Base-by-base conservation (phyloP, 306 rosid species). In the Castanea sativa region DNA sequence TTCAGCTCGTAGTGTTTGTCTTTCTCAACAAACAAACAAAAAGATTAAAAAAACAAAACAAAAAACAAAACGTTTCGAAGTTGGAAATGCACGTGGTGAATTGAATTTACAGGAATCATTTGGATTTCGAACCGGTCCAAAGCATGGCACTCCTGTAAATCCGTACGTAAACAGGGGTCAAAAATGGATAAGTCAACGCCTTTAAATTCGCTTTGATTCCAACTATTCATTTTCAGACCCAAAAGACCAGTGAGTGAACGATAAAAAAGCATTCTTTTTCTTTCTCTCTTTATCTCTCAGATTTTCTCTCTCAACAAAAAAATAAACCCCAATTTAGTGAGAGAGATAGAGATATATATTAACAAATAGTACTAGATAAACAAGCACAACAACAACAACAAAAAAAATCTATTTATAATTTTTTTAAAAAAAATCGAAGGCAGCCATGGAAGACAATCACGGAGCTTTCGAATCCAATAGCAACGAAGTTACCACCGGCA, bases 371-470 rank as follows among this genome's bases (percentile, higher is more conserved):
- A 7, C 45, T 41, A 41, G 8, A 41, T 41, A 41, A 41, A 41
- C 45, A 41, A 41, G 45, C 45, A 8, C 45, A 5, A 35, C 8
- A 41, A 8, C 45, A 5, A 35, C 8, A 41, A 41, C 7, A 35
- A 35, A 35, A 33, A 32, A 32, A 1, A 71, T 69, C 43, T 56
- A 30, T 49, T 25, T 65, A 65, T 32, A 53, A 64, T 64, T 68
- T 21, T 23, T 0, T 0, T 0, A 1, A 1, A 21, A 6, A 52
- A 73, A 2, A 57, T 45, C 25, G 19, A 55, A 51, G 1, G 45
- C 67, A 12, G 25, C 55, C 57, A 92, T 93, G 96, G 98, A 88
- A 78, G 98, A 84, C 49, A 79, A 83, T 41, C 57, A 71, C 53
- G 83, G 79, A 51, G 85, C 88, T 76, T 51, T 86, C 71, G 91